These are phyloP conservation scores for Turnera subulata DNA, from an alignment of 345 rosid genomes.

Conservation along the genomic window DNA sequence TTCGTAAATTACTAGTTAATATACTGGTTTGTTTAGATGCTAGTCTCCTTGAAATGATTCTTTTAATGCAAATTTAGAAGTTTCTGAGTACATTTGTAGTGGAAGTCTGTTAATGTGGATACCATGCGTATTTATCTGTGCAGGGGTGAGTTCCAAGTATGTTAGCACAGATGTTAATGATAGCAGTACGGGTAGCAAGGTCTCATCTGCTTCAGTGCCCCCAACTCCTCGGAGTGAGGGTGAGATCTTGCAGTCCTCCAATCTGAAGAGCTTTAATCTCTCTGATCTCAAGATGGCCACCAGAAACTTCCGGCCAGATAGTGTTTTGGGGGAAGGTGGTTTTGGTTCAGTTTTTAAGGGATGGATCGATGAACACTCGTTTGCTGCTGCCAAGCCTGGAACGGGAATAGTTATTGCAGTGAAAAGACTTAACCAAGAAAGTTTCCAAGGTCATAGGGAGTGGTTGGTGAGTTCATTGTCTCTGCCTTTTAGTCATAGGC, in stretches of 20 bases:
- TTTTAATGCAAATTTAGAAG: background rate
- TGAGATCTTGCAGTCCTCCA: constrained; percentile 70
- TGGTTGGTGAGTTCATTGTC: constrained; percentile 73
- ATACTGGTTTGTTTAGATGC: background rate
- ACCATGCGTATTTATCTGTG: constrained; percentile 7
- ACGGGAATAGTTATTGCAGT: constrained; percentile 83
- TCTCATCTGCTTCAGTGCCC: constrained; percentile 53
- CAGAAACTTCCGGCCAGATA: constrained; percentile 87
- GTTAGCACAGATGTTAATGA: constrained; percentile 41
- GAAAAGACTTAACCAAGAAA: constrained; percentile 83
- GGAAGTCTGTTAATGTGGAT: constrained; percentile 5
- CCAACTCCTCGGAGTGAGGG: constrained; percentile 81
- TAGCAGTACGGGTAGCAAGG: constrained; percentile 51
- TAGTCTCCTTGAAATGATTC: too few species aligned
- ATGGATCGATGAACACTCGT: constrained; percentile 79
- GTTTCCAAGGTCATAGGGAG: constrained; percentile 95
- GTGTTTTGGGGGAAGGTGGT: constrained; percentile 95
- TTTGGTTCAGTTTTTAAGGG: constrained; percentile 97
- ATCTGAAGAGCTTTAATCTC: constrained; percentile 66
- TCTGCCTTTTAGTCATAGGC: background rate
- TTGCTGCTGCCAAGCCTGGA: constrained; percentile 70
- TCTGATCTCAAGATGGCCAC: constrained; percentile 71
- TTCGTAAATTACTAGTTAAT: too few species aligned
- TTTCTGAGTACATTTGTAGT: background rate
- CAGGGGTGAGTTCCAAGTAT: constrained; percentile 50